phyloP scores from a whole-genome alignment of 2,329 filamentous ascomycete genomes.

The Xylariaceae sp. region DNA sequence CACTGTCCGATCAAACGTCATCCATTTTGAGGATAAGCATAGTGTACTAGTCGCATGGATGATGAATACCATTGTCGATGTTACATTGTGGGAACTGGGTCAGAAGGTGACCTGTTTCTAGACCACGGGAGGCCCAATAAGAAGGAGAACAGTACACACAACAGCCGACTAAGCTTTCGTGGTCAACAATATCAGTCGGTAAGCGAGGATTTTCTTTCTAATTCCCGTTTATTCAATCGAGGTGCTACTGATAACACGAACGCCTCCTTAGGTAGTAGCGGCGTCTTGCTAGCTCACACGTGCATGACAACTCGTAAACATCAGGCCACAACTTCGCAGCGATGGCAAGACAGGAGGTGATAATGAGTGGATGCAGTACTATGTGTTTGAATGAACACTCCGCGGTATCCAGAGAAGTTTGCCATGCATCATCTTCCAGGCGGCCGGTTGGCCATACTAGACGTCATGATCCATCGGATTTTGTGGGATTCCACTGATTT shows the following conservation, averaged over 20 bases:
- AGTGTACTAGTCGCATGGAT: slow-evolving; percentile 5
- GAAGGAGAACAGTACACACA: neutral
- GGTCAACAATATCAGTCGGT: neutral
- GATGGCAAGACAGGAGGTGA: neutral
- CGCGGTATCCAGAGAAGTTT: neutral
- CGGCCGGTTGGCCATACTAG: neutral
- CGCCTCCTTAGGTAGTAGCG: neutral
- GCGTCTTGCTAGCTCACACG: neutral
- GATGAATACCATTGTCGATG: neutral
- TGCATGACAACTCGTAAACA: slow-evolving; percentile 22
- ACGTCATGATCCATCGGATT: neutral
- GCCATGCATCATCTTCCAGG: neutral
- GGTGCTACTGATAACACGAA: neutral
- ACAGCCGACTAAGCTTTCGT: neutral
- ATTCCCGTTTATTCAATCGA: no score
- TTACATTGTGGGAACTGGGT: neutral
- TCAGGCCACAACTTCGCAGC: neutral
- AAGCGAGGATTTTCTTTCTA: neutral
- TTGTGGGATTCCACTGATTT: neutral
- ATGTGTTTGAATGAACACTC: neutral
- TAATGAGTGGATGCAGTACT: neutral
- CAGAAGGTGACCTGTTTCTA: neutral
- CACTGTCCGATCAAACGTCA: neutral
- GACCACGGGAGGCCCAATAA: neutral
- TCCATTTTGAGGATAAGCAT: neutral